Conservation (phyloP, 2,329 filamentous ascomycete genomes). For the Bretziella fagacearum region DNA sequence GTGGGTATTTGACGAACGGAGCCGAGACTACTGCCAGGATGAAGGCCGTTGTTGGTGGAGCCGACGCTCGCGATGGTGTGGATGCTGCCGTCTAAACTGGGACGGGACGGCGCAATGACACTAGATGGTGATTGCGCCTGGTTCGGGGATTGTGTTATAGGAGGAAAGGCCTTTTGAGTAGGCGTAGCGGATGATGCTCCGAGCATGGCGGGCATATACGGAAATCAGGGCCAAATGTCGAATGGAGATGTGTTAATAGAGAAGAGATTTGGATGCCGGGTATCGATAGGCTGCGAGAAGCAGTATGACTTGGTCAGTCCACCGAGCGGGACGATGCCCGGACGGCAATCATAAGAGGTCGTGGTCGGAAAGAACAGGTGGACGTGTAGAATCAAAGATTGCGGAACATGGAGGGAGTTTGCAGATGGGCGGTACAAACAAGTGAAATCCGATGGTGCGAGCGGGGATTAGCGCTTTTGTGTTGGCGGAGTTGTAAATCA, state of each 20-base stretch:
- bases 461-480: not conserved
- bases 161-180: slow-evolving; percentile 34
- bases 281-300: slow-evolving; percentile 3
- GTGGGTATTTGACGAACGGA: slow-evolving; percentile 32
- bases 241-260: not conserved
- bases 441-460: not conserved
- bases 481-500: too few relatives aligned
- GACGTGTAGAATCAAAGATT: not conserved
- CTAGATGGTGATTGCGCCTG: slow-evolving; percentile 22
- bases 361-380: not conserved
- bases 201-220: slow-evolving; percentile 27
- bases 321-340: slow-evolving; percentile 15
- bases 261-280: not conserved
- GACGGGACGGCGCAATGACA: slow-evolving; percentile 21
- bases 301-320: slow-evolving; percentile 13
- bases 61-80: slow-evolving; percentile 34
- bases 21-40: slow-evolving; percentile 40
- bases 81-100: slow-evolving; percentile 24
- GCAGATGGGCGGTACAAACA: not conserved
- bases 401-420: not conserved
- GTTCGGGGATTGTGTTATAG: slow-evolving; percentile 15
- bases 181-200: slow-evolving; percentile 34
- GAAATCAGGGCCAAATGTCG: not conserved
- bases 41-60: slow-evolving; percentile 21
- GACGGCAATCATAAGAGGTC: slow-evolving; percentile 15